Evolutionary conservation across 2,329 filamentous ascomycete genomes (phyloP).

Genomic region (Pseudocercospora cruenta): DNA sequence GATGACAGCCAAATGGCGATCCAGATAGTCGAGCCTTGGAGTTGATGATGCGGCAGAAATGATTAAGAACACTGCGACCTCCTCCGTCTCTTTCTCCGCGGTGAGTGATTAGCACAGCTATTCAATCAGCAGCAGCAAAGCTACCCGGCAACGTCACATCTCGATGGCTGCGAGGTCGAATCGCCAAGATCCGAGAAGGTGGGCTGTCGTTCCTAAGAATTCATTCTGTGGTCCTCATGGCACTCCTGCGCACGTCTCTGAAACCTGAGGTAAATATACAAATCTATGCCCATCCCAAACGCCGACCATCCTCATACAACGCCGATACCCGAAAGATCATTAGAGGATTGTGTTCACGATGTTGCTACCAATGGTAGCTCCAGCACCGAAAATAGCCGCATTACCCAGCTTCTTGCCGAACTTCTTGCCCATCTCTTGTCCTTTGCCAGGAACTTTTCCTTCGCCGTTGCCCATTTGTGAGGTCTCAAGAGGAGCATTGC

Average conservation of each 20-base stretch:
- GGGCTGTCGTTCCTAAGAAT: neutral
- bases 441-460: slow-evolving; percentile 62
- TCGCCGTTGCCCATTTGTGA: slow-evolving; percentile 55
- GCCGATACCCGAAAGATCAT: neutral
- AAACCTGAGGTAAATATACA: neutral
- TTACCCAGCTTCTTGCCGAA: slow-evolving; percentile 82
- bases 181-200: no score
- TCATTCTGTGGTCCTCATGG: neutral
- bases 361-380: slow-evolving; percentile 78
- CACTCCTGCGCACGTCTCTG: neutral
- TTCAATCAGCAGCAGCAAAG: no score
- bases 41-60: no score
- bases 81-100: no score
- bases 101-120: no score
- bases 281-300: neutral
- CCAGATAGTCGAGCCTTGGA: no score
- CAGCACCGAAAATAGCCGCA: slow-evolving; percentile 86
- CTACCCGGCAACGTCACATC: no score
- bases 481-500: slow-evolving; percentile 75
- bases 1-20: no score
- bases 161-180: no score
- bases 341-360: slow-evolving; percentile 33
- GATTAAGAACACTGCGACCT: no score
- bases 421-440: slow-evolving; percentile 32
- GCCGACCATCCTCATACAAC: neutral